Evolutionary conservation across 2,329 filamentous ascomycete genomes (phyloP).

Genomic region (Colletotrichum noveboracense): DNA sequence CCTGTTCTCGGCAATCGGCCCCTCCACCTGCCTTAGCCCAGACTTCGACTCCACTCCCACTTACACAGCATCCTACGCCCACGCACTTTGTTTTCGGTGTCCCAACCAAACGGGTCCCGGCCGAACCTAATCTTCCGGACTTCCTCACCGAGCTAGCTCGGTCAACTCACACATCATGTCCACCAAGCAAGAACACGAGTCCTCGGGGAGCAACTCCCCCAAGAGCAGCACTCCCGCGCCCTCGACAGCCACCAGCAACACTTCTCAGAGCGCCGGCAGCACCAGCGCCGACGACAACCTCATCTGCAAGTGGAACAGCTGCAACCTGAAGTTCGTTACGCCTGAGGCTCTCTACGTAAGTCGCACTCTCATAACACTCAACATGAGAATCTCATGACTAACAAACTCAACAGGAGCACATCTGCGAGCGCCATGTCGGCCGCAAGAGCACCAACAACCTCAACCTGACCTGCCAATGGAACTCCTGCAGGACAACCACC

Average conservation of each 20-base stretch:
- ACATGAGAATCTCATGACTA: neutral
- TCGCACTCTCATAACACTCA: slow-evolving; percentile 1
- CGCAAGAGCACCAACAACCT: slow-evolving; percentile 99
- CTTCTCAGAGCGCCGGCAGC: slow-evolving; percentile 43
- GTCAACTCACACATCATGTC: slow-evolving; percentile 23
- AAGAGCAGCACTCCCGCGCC: slow-evolving; percentile 60
- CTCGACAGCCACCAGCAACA: slow-evolving; percentile 51
- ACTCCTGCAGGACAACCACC: slow-evolving; percentile 91
- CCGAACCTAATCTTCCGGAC: neutral
- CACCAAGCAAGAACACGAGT: slow-evolving; percentile 29
- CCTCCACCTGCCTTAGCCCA: neutral
- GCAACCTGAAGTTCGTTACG: slow-evolving; percentile 62
- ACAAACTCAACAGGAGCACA: slow-evolving; percentile 74
- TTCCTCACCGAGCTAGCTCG: slow-evolving; percentile 3
- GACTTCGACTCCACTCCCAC: slow-evolving; percentile 10
- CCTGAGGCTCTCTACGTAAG: slow-evolving; percentile 67
- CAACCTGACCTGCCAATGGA: slow-evolving; percentile 97
- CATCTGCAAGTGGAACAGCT: slow-evolving; percentile 65
- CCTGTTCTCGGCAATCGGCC: slow-evolving; percentile 15
- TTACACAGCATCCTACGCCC: slow-evolving; percentile 7
- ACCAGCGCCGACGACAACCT: slow-evolving; percentile 55
- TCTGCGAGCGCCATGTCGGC: slow-evolving; percentile 97
- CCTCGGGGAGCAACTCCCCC: slow-evolving; percentile 49
- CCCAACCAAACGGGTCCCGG: neutral
- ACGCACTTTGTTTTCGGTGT: neutral